Percentiles rank a stretch among this genome's conserved stretches.
Conservation (phyloP, 805 yeast genomes). For the Danielozyma ontarioensis region DNA sequence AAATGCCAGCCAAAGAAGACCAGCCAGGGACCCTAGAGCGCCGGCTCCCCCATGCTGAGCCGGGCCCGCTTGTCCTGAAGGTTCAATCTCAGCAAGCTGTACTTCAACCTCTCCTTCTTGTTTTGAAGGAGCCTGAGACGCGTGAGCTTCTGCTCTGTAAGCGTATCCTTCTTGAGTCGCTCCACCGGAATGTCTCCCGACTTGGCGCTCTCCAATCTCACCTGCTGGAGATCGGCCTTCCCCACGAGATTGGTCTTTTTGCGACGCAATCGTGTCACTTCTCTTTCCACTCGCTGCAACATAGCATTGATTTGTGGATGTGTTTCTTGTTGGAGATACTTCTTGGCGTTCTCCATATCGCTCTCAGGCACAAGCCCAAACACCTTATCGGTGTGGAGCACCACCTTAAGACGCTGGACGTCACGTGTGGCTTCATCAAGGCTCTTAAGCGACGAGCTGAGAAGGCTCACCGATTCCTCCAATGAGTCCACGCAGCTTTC, state of each 20-base stretch:
- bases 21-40: too few species aligned
- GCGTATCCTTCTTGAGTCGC: slow-evolving; percentile 13
- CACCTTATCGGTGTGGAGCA: slow-evolving; percentile 41
- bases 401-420: slow-evolving; percentile 31
- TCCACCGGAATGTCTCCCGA: slow-evolving; percentile 3
- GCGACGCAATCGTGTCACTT: slow-evolving; percentile 28
- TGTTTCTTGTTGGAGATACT: slow-evolving; percentile 28
- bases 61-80: slow-evolving; percentile 11
- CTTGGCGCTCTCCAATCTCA: slow-evolving; percentile 24
- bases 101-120: slow-evolving; percentile 41
- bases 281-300: slow-evolving; percentile 23
- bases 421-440: slow-evolving; percentile 36
- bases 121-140: slow-evolving; percentile 34
- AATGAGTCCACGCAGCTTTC: slow-evolving; percentile 27
- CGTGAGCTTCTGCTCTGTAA: slow-evolving; percentile 31
- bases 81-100: slow-evolving; percentile 24
- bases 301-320: slow-evolving; percentile 38
- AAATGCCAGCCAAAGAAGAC: too few species aligned
- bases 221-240: slow-evolving; percentile 37
- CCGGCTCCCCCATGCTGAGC: too few species aligned
- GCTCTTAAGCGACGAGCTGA: slow-evolving; percentile 26
- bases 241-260: slow-evolving; percentile 26
- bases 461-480: slow-evolving; percentile 26
- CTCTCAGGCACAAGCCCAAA: slow-evolving; percentile 49
- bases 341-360: slow-evolving; percentile 39